These are phyloP conservation scores for Neocucurbitaria cava DNA, from an alignment of 2,329 filamentous ascomycete genomes.

Conservation along the genomic window DNA sequence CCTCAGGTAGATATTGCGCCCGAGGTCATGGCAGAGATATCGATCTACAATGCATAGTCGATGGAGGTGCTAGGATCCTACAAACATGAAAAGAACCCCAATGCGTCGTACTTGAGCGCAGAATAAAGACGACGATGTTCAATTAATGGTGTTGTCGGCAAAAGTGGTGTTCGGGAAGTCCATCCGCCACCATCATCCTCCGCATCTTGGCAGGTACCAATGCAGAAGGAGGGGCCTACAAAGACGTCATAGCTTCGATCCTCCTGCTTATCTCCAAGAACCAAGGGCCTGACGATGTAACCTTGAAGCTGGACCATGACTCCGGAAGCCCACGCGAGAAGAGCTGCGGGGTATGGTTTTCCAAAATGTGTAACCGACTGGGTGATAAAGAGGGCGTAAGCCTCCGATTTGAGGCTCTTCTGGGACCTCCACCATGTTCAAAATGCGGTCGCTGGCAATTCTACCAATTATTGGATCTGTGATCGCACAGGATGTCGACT, in stretches of 20 bases:
- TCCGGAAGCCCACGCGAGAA: neutral
- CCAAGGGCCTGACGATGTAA: constrained; percentile 24
- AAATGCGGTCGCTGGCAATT: neutral
- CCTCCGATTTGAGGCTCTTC: neutral
- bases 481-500: constrained; percentile 33
- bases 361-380: constrained; percentile 2
- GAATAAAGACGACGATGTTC: too few relatives aligned
- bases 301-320: constrained; percentile 20
- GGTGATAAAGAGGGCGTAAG: neutral
- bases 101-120: too few relatives aligned
- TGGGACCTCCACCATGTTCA: neutral
- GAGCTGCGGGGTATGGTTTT: constrained; percentile 19
- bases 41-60: too few relatives aligned
- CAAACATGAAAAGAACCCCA: too few relatives aligned
- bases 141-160: neutral
- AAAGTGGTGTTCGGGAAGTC: neutral
- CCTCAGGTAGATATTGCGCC: too few relatives aligned
- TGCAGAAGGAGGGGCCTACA: neutral
- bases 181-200: neutral
- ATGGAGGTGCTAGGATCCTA: too few relatives aligned
- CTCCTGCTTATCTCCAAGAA: constrained; percentile 3
- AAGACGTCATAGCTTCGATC: neutral
- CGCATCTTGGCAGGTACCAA: constrained; percentile 1
- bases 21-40: too few relatives aligned
- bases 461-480: constrained; percentile 1